phyloP scores from a whole-genome alignment of 2,329 filamentous ascomycete genomes.

The Apiospora pterosperma region DNA sequence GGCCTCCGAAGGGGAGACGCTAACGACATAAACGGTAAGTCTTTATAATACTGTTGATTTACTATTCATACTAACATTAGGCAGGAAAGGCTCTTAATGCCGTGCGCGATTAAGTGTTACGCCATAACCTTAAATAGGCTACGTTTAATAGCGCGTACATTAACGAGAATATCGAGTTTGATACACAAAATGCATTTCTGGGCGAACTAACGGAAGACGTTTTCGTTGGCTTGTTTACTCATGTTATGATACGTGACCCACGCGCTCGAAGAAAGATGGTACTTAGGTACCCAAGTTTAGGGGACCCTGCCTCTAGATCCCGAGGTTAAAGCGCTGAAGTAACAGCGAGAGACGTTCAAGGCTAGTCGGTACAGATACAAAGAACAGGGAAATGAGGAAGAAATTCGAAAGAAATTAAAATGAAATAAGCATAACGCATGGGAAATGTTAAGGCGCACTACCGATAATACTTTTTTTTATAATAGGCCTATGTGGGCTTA shows the following conservation, averaged over 20 bases:
- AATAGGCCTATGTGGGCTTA: no score
- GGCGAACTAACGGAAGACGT: slow-evolving; percentile 17
- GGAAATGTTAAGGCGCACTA: no score
- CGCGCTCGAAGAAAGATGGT: slow-evolving; percentile 23
- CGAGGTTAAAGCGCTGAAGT: no score
- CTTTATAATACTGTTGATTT: not conserved
- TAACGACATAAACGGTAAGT: slow-evolving; percentile 19
- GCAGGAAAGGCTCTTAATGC: slow-evolving; percentile 20
- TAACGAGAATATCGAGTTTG: no score
- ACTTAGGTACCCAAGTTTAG: slow-evolving; percentile 24
- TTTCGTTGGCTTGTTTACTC: slow-evolving; percentile 16
- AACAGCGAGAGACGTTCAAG: no score
- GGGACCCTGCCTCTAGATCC: no score
- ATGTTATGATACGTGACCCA: slow-evolving; percentile 24
- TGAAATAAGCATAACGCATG: slow-evolving; percentile 14
- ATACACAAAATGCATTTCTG: no score
- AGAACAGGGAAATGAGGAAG: slow-evolving; percentile 17
- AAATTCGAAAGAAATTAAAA: slow-evolving; percentile 21
- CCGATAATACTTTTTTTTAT: no score
- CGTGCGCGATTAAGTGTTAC: slow-evolving; percentile 26
- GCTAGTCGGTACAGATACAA: no score
- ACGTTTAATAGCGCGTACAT: no score
- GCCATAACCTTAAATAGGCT: slow-evolving; percentile 21
- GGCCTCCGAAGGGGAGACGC: slow-evolving; percentile 15
- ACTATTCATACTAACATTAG: not conserved